phyloP scores from a whole-genome alignment of 2,329 filamentous ascomycete genomes.

The Huntiella moniliformis region DNA sequence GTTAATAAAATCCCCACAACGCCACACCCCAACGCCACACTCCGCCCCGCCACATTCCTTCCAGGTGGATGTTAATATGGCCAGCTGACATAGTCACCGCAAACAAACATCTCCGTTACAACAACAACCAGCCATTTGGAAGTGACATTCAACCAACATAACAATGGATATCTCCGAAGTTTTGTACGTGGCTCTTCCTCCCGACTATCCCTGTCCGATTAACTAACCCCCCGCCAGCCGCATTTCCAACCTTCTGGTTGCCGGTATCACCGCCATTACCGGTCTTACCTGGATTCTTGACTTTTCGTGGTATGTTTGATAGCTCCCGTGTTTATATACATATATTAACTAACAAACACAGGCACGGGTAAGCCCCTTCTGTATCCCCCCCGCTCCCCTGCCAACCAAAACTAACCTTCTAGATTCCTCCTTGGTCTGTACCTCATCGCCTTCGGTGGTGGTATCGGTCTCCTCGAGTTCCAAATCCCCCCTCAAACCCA shows the following conservation, averaged over 20 bases:
- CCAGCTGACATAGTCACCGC: no score
- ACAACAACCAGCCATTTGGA: no score
- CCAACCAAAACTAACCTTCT: neutral
- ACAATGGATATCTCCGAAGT: conserved; percentile 82
- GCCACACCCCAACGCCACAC: no score
- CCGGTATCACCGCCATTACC: conserved; percentile 70
- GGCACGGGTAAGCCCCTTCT: conserved; percentile 8
- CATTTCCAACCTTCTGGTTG: conserved; percentile 80
- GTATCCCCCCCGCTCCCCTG: neutral
- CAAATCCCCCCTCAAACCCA: conserved; percentile 85
- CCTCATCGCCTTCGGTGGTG: conserved; percentile 76
- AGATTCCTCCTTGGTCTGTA: conserved; percentile 55
- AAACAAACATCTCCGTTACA: no score
- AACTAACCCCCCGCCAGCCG: conserved; percentile 38
- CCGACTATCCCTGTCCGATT: no score
- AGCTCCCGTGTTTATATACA: neutral
- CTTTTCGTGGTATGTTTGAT: conserved; percentile 34
- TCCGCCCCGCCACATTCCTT: no score
- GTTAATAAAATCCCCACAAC: no score
- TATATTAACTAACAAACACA: neutral
- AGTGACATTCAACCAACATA: conserved; percentile 10
- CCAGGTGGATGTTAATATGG: no score
- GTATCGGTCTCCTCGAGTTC: conserved; percentile 66
- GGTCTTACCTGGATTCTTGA: conserved; percentile 57
- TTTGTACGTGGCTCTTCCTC: conserved; percentile 44